Evolutionary conservation across 1,284 basidiomycete genomes (phyloP).

Genomic region (Heterobasidion occidentale): DNA sequence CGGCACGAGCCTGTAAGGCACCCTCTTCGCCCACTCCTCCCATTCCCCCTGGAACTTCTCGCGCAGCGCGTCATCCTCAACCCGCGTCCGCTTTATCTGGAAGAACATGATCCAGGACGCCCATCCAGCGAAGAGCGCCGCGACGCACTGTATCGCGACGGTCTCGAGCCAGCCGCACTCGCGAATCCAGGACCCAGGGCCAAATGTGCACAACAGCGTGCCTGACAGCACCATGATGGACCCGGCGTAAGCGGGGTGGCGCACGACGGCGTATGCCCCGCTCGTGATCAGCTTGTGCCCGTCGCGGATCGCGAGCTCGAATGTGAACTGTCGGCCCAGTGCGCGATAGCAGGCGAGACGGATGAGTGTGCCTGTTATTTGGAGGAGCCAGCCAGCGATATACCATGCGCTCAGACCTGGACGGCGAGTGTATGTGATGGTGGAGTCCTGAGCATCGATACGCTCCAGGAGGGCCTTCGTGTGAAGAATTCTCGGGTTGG

Average conservation of each 20-base stretch:
- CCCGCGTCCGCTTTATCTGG: too few relatives aligned
- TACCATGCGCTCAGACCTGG: background rate
- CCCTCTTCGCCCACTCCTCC: too few relatives aligned
- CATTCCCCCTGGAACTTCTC: too few relatives aligned
- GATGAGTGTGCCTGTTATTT: background rate
- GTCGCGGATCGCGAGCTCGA: constrained; percentile 6
- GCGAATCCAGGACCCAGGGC: background rate
- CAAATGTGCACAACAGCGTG: background rate
- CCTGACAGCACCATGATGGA: background rate
- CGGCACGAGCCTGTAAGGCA: too few relatives aligned
- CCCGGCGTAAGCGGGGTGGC: constrained; percentile 9
- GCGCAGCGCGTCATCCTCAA: too few relatives aligned
- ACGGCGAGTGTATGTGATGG: too few relatives aligned
- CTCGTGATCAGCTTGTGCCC: constrained; percentile 8
- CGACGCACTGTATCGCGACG: background rate
- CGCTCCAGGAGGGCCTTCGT: too few relatives aligned
- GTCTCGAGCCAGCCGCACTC: background rate
- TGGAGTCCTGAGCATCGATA: too few relatives aligned
- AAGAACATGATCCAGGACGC: too few relatives aligned
- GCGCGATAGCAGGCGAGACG: constrained; percentile 6
- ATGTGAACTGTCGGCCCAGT: constrained; percentile 9
- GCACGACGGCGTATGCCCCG: constrained; percentile 9
- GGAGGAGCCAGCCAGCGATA: background rate
- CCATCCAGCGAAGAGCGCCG: too few relatives aligned
- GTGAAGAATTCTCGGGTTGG: too few relatives aligned